Base-by-base conservation (phyloP, 305 asterid species). In the Striga hermonthica region DNA sequence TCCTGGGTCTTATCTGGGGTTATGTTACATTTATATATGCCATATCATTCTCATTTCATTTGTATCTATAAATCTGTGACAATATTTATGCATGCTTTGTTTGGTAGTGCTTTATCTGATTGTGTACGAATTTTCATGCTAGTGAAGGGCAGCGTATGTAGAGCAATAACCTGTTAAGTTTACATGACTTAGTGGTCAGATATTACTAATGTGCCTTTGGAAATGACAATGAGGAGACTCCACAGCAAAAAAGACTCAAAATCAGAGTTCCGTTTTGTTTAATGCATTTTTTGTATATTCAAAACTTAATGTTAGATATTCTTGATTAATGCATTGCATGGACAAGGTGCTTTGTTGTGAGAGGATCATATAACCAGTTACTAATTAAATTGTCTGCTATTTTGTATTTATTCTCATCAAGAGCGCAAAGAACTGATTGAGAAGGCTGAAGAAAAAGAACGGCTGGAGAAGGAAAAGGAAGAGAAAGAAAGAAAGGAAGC, bases 381-480 rank as follows among this genome's bases (percentile, higher is more conserved):
- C 66, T 69, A 47, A 50, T 66, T 57, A 70, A 52, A 62, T 41
- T 69, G 65, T 43, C 52, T 70, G 63, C 55, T 35, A 58, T 34
- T 34, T 61, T 64, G n/a, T 67, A 59, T 65, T 39, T 45, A 35
- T 62, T 61, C 57, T 74, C 66, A 13, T 78, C 28, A 78, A 92
- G 98, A 81, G 43, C 85, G 76, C 74, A 92, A 89, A 85, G 97
- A 89, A 76, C 90, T 76, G 79, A 89, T 92, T 61, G 98, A 92
- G 54, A 84, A 78, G 78, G 96, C 88, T 44, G 98, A 92, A 82
- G 98, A 89, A 76, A 85, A 87, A 68, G 96, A 92, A 56, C 81
- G 96, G 65, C 68, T 80, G 64, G 83, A 81, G 80, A 91, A 79
- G 73, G 97, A 84, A 75, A 88, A 88, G 64, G 97, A 88, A 77